These are phyloP conservation scores for Botryotinia narcissicola DNA, from an alignment of 2,329 filamentous ascomycete species.

Conservation along the genomic window DNA sequence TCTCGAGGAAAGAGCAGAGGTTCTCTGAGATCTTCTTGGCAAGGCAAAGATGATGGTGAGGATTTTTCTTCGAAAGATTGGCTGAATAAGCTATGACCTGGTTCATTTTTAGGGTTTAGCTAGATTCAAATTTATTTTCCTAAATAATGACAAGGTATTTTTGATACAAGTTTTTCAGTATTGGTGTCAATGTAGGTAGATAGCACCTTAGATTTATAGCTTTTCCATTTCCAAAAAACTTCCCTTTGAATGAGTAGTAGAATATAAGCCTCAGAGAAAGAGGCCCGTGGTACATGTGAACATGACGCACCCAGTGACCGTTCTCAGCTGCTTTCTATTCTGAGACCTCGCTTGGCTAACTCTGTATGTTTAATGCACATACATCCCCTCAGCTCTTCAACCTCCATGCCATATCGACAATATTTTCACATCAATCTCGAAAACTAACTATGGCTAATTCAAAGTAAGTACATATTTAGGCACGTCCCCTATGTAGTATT, in stretches of 20 bases:
- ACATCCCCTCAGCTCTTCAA: neutral
- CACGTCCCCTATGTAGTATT: neutral
- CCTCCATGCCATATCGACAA: neutral
- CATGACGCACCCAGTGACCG: neutral
- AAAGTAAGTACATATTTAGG: constrained; percentile 25
- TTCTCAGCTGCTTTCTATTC: constrained; percentile 1
- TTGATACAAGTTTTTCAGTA: neutral
- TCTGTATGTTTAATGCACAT: neutral
- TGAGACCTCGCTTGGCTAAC: constrained; percentile 17
- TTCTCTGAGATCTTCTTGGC: too few relatives aligned
- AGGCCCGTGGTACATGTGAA: neutral
- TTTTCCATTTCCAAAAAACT: neutral
- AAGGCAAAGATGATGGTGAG: neutral
- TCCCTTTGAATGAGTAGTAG: neutral
- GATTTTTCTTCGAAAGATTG: neutral
- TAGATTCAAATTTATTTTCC: neutral
- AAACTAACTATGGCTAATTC: constrained; percentile 34
- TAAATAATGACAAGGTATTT: neutral
- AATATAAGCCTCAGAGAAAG: neutral
- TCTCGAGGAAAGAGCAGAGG: too few relatives aligned
- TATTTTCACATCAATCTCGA: neutral
- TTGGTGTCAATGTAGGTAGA: neutral
- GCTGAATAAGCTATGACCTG: neutral
- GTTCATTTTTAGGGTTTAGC: neutral
- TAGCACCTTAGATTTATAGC: neutral